Evolutionary conservation across 169 alveolate species (phyloP), one percentile per base, ranked within the genome.

Genomic region (Plasmodium vivax): DNA sequence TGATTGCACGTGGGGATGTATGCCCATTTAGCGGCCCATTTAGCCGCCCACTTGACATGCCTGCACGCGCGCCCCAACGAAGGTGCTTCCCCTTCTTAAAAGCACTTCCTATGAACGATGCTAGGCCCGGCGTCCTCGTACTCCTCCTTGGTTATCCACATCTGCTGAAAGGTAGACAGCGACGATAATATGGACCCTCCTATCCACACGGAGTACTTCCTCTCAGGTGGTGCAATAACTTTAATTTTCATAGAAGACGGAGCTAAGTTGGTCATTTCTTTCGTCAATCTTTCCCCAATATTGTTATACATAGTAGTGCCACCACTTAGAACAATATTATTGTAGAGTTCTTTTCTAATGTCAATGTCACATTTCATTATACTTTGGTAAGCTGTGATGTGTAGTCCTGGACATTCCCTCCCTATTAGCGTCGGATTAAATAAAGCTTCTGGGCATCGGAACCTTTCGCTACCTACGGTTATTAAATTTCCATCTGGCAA

Each of bases 171-270:
- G 45, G 99, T 98, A 58, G 99, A 97, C 43, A 99, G 96, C 23
- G 99, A 97, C 14, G 99, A 98, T 32, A 99, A 97, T 80, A 99
- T 99, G 27, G 99, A 98, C 5, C 99, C 99, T 51, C 99, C 99
- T 71, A 99, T 98, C 99, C 99, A 99, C 77, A 98, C 99, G 27
- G 99, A 98, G 97, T 98, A 98, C 96, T 99, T 98, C 90, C 99
- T 98, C 93, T 99, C 99, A 34, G 99, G 99, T 3, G 99, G 99
- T n/a, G 99, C 99, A 54, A 98, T 99, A 83, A 99, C 99, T 97
- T 98, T 98, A 96, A 99, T 97, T 97, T 98, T 98, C 99, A 98
- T 97, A 41, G 99, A 97, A 81, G 99, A 98, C 14, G 99, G 99
- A 16, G 99, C 99, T 93, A 98, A 93, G 41, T 98, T 98, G 36